Base-by-base conservation (phyloP, 108 stramenopile genomes). In the Cylindrotheca closterium region DNA sequence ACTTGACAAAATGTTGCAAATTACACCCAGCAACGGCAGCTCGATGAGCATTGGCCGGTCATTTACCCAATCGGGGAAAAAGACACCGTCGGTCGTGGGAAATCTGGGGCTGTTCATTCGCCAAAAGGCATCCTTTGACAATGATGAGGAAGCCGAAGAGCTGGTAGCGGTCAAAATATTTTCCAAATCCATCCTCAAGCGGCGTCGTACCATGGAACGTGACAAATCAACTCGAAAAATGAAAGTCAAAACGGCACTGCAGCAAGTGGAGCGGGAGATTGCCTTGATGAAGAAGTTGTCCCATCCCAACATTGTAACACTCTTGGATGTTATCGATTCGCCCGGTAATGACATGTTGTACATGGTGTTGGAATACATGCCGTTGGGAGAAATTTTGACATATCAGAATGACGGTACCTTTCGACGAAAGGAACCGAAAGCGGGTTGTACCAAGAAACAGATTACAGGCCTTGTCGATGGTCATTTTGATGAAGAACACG, bases 351-450 rank as follows among this genome's bases (percentile, higher is more conserved):
- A 94, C 57, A 68, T 75, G 50, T 53, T 96, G 4, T 91, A 91
- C 73, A 88, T 96, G 87, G 89, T 96, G 0, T 49, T 96, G 28
- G 95, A 96, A 51, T 92, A 91, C 77, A 84, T 94, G 64, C 86
- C 84, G 0, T 66, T 88, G 34, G 95, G 95, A 18, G 91, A 93
- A 68, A 91, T 96, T 49, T 73, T 96, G 54, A 91, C 80, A n/a
- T 87, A 83, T 63, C 79, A 87, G 27, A 51, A 59, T 26, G 79
- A 83, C 18, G 82, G 77, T n/a, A 88, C 80, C 2, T 80, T 88
- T 66, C 73, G 80, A 21, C 68, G 81, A 0, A 64, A 58, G 56
- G 67, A 67, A 2, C 55, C 61, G 1, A 68, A 56, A 47, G 75
- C 68, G 26, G 63, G 53, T 32, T 33, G 62, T 31, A 67, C 65